phyloP scores from a whole-genome alignment of 1,284 basidiomycete genomes.

The Quambalaria eucalypti region DNA sequence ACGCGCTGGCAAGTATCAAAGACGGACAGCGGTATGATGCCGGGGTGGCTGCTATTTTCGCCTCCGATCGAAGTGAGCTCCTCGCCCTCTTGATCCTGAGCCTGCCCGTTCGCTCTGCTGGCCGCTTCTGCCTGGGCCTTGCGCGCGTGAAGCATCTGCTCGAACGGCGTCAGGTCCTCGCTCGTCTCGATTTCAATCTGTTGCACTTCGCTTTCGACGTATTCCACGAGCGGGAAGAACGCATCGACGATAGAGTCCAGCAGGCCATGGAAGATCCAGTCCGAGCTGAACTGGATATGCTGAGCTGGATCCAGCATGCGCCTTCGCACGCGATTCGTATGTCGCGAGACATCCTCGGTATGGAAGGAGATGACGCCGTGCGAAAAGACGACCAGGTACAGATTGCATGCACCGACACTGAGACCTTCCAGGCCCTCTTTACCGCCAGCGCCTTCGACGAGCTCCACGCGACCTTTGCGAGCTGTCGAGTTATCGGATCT shows the following conservation, averaged over 20 bases:
- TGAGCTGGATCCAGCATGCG: conserved; percentile 52
- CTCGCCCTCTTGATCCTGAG: too few relatives aligned
- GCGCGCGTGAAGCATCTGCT: neutral
- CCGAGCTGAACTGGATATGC: conserved; percentile 28
- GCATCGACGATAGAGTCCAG: conserved; percentile 90
- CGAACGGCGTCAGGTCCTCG: conserved; percentile 10
- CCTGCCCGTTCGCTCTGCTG: neutral
- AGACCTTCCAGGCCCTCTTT: conserved; percentile 57
- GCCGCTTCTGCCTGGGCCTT: neutral
- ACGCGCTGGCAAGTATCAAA: neutral
- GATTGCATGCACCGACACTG: conserved; percentile 66
- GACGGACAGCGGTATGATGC: neutral
- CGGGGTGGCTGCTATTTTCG: neutral
- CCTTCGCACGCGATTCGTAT: conserved; percentile 68
- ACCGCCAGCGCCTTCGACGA: conserved; percentile 54
- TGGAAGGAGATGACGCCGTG: conserved; percentile 88
- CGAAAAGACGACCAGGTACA: conserved; percentile 81
- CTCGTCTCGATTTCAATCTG: conserved; percentile 65
- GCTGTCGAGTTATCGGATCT: too few relatives aligned
- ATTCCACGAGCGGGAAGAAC: conserved; percentile 77
- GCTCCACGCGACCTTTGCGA: conserved; percentile 49
- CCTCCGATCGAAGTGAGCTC: neutral
- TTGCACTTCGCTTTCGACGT: conserved; percentile 72
- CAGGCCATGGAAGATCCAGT: conserved; percentile 90
- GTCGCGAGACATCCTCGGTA: conserved; percentile 81